Conservation (phyloP, 1,139 yeast genomes). For the Pichia norvegensis region DNA sequence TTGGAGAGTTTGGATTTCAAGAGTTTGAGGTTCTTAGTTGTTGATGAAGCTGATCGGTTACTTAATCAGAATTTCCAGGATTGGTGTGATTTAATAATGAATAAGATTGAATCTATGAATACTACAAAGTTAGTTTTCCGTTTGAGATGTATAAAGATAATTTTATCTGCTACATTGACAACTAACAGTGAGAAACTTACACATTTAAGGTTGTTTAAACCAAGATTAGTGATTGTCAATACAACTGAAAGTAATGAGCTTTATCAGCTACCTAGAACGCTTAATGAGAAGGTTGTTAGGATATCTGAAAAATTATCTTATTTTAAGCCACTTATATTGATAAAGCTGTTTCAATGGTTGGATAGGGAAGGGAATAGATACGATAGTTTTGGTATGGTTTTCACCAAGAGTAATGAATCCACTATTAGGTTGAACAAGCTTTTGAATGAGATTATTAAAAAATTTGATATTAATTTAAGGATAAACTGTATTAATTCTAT, state of each 20-base stretch:
- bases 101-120: constrained; percentile 34
- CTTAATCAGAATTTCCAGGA: constrained; percentile 88
- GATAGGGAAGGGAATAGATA: constrained; percentile 16
- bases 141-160: constrained; percentile 46
- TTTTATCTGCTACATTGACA: constrained; percentile 90
- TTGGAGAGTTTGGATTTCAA: constrained; percentile 38
- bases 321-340: constrained; percentile 67
- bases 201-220: constrained; percentile 56
- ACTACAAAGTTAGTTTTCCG: constrained; percentile 26
- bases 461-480: constrained; percentile 9
- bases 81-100: constrained; percentile 72
- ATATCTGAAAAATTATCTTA: constrained; percentile 50
- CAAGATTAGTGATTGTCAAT: constrained; percentile 67
- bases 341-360: constrained; percentile 40
- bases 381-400: constrained; percentile 45
- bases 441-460: constrained; percentile 27
- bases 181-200: constrained; percentile 86
- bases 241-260: constrained; percentile 41
- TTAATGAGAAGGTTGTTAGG: constrained; percentile 44
- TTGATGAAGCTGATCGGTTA: constrained; percentile 93
- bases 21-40: constrained; percentile 59
- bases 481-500: constrained; percentile 33
- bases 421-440: constrained; percentile 67
- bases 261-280: constrained; percentile 46
- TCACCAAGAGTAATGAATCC: constrained; percentile 82